phyloP scores from a whole-genome alignment of 2,329 filamentous ascomycete genomes.

The Tolypocladium nubicola region DNA sequence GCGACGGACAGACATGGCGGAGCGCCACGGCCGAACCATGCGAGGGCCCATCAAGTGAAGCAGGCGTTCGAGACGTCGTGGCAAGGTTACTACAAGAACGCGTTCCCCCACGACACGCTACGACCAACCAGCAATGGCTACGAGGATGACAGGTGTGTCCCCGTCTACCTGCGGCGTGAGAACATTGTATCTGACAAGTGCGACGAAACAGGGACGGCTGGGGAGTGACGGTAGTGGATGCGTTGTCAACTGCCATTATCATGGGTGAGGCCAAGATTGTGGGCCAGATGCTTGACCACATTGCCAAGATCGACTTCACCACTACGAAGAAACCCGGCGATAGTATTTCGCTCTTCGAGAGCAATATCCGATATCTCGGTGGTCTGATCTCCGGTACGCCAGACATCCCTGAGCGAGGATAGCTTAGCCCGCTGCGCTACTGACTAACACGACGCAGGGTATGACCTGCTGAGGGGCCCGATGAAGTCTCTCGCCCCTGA shows the following conservation, averaged over 20 bases:
- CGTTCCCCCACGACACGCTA: slow-evolving; percentile 69
- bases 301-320: slow-evolving; percentile 62
- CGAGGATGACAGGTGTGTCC: slow-evolving; percentile 56
- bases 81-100: slow-evolving; percentile 62
- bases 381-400: slow-evolving; percentile 60
- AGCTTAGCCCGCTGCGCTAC: background rate
- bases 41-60: slow-evolving; percentile 50
- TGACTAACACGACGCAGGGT: slow-evolving; percentile 28
- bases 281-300: slow-evolving; percentile 57
- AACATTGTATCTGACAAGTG: background rate
- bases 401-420: background rate
- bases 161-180: too few species aligned
- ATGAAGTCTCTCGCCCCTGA: slow-evolving; percentile 37
- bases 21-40: slow-evolving; percentile 16
- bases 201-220: slow-evolving; percentile 57
- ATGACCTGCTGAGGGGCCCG: slow-evolving; percentile 63
- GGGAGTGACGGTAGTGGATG: slow-evolving; percentile 76
- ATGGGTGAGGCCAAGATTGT: slow-evolving; percentile 63
- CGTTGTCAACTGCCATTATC: slow-evolving; percentile 66
- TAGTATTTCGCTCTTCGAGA: slow-evolving; percentile 73
- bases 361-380: slow-evolving; percentile 78
- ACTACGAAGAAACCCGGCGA: slow-evolving; percentile 32
- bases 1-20: background rate
- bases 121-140: slow-evolving; percentile 54
- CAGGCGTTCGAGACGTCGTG: slow-evolving; percentile 61